phyloP scores from a whole-genome alignment of 2,329 filamentous ascomycete species.

The Epichloe brachyelytri region DNA sequence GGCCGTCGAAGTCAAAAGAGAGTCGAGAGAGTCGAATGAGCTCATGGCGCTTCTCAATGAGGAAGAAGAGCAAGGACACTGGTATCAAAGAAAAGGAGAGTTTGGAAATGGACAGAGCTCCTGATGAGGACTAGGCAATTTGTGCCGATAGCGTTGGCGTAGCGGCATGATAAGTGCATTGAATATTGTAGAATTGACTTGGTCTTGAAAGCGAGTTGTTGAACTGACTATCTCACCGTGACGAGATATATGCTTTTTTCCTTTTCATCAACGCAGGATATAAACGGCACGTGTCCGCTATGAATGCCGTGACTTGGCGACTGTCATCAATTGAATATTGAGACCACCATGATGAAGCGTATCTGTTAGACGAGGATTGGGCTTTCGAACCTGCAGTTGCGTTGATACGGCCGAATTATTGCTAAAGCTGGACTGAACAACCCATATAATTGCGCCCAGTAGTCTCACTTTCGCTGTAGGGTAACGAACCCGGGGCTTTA shows the following conservation, averaged over 20 bases:
- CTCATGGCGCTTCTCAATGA: conserved; percentile 44
- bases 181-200: background rate
- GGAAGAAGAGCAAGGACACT: conserved; percentile 44
- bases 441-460: no score
- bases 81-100: conserved; percentile 35
- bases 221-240: background rate
- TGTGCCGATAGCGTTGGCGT: background rate
- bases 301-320: no score
- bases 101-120: conserved; percentile 33
- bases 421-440: no score
- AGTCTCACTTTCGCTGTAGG: no score
- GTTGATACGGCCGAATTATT: no score
- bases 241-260: background rate
- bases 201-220: background rate
- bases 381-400: no score
- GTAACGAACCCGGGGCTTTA: no score
- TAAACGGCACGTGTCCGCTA: no score
- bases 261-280: no score
- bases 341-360: no score
- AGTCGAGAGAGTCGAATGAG: conserved; percentile 36
- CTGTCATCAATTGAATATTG: no score
- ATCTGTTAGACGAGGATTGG: no score
- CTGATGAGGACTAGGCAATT: conserved; percentile 16
- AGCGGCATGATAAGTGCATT: background rate
- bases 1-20: conserved; percentile 33